phyloP scores from a whole-genome alignment of 768 basidiomycete species.

The Pisolithus tinctorius region DNA sequence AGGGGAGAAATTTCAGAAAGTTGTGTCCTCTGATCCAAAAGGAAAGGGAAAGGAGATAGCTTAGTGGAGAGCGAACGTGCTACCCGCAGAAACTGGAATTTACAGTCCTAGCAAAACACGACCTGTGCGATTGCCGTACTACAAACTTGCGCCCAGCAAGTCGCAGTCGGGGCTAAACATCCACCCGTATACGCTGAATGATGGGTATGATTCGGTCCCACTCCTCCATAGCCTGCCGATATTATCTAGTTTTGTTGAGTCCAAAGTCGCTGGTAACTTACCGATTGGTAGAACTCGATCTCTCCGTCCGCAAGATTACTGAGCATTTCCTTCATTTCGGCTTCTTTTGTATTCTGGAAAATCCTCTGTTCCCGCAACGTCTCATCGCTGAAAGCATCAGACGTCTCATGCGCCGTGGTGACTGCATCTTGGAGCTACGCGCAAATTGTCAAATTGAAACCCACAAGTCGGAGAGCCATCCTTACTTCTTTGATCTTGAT shows the following conservation, averaged over 20 bases:
- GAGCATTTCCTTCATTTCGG: conserved; percentile 96
- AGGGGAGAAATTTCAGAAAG: conserved; percentile 48
- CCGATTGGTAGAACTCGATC: conserved; percentile 89
- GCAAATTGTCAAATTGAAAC: neutral
- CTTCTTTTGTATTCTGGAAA: conserved; percentile 86
- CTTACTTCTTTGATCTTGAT: conserved; percentile 89
- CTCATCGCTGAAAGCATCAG: conserved; percentile 94
- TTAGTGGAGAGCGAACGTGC: neutral
- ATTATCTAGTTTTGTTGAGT: conserved; percentile 1
- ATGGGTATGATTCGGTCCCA: conserved; percentile 94
- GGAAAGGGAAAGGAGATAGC: conserved; percentile 8
- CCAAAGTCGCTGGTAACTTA: conserved; percentile 25
- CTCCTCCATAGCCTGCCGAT: conserved; percentile 81
- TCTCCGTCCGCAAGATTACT: conserved; percentile 87
- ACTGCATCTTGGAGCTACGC: conserved; percentile 92
- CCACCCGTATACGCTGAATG: conserved; percentile 90
- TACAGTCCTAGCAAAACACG: conserved; percentile 7
- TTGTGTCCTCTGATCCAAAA: conserved; percentile 4
- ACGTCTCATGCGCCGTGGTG: conserved; percentile 89
- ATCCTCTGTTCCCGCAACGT: conserved; percentile 85
- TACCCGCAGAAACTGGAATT: neutral
- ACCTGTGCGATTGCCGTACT: conserved; percentile 3
- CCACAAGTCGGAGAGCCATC: neutral
- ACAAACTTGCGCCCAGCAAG: conserved; percentile 6
- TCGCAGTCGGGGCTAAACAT: conserved; percentile 48